Base-by-base conservation (phyloP, 495 filamentous ascomycete species). In the Trichoderma reesei region DNA sequence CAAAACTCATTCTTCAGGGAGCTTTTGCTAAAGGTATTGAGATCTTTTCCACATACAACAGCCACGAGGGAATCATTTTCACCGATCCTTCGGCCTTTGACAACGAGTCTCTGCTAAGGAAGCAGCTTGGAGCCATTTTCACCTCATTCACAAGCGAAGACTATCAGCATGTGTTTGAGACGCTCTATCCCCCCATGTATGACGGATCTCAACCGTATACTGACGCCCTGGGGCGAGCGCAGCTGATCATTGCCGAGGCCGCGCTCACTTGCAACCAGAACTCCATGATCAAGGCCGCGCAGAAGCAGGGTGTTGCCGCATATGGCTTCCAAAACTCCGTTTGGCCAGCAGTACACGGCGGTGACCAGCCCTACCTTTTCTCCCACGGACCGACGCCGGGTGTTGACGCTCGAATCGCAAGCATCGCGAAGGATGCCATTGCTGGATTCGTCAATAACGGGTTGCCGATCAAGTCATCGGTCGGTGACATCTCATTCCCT, bases 101-200 rank as follows among this genome's bases (percentile, higher is more conserved):
- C 26, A 56, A 33, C 11, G 51, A 56, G 6, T 3, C 31, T 31
- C 51, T 56, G 3, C 16, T 56, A 0, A 56, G 51, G 31, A 56
- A 16, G 10, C 51, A 56, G 51, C 11, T 56, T 3, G 51, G 18
- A 33, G 26, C 5, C 18, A 34, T 6, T 20, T 84, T 87, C 65
- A 33, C 51, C 9, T 33, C 26, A 34, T n/a, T 56, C 6, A 31
- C 56, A 3, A 42, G 36, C 38, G 38, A 26, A 3, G 48, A 42
- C 8, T n/a, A 54, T 8, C 26, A 62, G 9, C 59, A 48, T 34
- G 59, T 65, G 5, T 54, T 37, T 34, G 46, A 39, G 16, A 56
- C 64, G 6, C 65, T 67, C 1, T 67, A 67, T 26, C 65, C 65
- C 6, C 13, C 39, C 3, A 41, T 10, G 20, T 60, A 59, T 18